Conservation (phyloP, 2,329 filamentous ascomycete species). For the Gyromitra esculenta region DNA sequence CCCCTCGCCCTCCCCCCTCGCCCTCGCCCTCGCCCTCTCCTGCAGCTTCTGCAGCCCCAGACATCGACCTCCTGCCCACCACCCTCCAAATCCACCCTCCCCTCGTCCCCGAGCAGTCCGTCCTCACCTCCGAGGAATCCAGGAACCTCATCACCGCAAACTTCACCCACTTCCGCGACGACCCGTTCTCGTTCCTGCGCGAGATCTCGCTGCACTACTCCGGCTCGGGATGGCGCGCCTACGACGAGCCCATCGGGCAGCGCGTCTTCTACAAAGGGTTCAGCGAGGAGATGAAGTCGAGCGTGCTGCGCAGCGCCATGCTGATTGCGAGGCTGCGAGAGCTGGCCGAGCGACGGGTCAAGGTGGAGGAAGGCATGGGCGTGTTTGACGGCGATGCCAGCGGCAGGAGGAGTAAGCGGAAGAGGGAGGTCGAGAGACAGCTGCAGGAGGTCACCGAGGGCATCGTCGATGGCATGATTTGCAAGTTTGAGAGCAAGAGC, state of each 20-base stretch:
- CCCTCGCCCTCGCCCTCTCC: conserved; percentile 56
- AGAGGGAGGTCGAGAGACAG: conserved; percentile 74
- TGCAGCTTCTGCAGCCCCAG: conserved; percentile 70
- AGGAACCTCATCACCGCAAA: conserved; percentile 61
- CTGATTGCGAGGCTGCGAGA: conserved; percentile 78
- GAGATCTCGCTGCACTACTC: conserved; percentile 94
- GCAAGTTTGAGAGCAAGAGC: conserved; percentile 94
- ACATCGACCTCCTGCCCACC: conserved; percentile 79
- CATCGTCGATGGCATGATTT: conserved; percentile 95
- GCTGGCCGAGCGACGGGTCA: conserved; percentile 77
- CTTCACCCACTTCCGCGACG: conserved; percentile 61
- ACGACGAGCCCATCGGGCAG: conserved; percentile 88
- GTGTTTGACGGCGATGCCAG: conserved; percentile 70
- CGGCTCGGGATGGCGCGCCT: conserved; percentile 93
- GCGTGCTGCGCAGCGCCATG: conserved; percentile 78
- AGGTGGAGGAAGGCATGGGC: conserved; percentile 80
- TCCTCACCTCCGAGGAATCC: conserved; percentile 65
- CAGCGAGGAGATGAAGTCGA: conserved; percentile 84
- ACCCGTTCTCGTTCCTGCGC: conserved; percentile 81
- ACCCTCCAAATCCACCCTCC: conserved; percentile 76
- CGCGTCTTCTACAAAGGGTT: conserved; percentile 94
- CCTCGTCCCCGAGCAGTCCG: conserved; percentile 60
- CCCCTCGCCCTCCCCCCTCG: neutral
- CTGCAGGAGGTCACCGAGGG: conserved; percentile 83
- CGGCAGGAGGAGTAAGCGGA: conserved; percentile 67